These are phyloP conservation scores for Gomphus bonarii DNA, from an alignment of 1,284 basidiomycete genomes.

Conservation along the genomic window DNA sequence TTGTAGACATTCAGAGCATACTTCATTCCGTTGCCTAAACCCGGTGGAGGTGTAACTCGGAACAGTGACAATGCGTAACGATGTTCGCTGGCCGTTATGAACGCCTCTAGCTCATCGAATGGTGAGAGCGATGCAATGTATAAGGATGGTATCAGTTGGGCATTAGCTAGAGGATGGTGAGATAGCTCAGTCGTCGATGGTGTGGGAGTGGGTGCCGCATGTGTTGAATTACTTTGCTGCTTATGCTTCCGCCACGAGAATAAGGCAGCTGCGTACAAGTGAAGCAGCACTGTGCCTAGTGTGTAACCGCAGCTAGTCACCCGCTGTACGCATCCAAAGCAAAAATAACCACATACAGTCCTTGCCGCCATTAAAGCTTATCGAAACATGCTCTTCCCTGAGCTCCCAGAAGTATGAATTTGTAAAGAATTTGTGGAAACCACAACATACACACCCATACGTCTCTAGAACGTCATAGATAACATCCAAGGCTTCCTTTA, in stretches of 20 bases:
- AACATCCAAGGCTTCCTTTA: slow-evolving; percentile 68
- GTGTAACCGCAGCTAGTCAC: neutral
- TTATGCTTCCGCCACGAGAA: slow-evolving; percentile 26
- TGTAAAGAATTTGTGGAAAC: neutral
- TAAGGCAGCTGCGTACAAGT: slow-evolving; percentile 74
- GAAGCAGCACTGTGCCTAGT: slow-evolving; percentile 89
- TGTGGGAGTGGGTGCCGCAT: slow-evolving; percentile 15
- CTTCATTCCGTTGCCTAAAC: slow-evolving; percentile 75
- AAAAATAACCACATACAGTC: slow-evolving; percentile 64
- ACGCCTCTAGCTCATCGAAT: slow-evolving; percentile 76
- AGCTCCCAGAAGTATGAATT: neutral
- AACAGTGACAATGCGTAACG: slow-evolving; percentile 79
- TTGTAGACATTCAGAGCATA: slow-evolving; percentile 73
- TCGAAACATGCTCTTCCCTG: slow-evolving; percentile 58
- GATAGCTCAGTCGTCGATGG: neutral
- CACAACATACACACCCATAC: slow-evolving; percentile 47
- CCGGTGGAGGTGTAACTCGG: slow-evolving; percentile 37
- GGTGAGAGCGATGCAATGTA: slow-evolving; percentile 90
- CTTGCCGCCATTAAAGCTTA: slow-evolving; percentile 98
- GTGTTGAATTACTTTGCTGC: slow-evolving; percentile 21
- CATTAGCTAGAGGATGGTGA: neutral
- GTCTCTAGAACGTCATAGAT: slow-evolving; percentile 66
- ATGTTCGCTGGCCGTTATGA: slow-evolving; percentile 58
- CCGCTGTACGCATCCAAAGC: neutral
- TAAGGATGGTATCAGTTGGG: slow-evolving; percentile 48